Evolutionary conservation across 306 rosid species (phyloP), one percentile per base, ranked within the genome.

Genomic region (Trichosanthes cucumerina): DNA sequence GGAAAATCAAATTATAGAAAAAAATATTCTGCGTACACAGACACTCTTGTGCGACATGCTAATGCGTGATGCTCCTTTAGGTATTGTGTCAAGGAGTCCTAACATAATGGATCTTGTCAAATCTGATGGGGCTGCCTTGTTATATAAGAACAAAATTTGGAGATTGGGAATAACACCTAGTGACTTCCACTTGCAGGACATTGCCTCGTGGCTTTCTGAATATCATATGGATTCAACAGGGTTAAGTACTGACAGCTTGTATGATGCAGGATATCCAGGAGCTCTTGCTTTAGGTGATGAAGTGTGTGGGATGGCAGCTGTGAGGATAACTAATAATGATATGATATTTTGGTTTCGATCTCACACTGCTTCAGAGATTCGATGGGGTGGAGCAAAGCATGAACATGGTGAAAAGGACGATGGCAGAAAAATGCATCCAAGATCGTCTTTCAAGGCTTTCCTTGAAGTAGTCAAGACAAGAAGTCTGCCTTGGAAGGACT

Each of bases 381-480:
- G 90, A 69, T 95, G 98, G 98, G 97, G 96, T 77, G 97, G 98
- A 77, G 99, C 97, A 23, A 95, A 92, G 88, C 97, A 95, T 81
- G 93, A 88, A 53, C 85, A 86, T 52, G 91, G 93, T 80, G 93
- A 95, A 79, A 85, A 78, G 82, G 99, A 92, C 76, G 91, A 91
- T 72, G 83, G 89, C 46, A 85, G 85, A 78, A 95, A 64, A 88
- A 92, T 95, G 99, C 97, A 95, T 86, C 99, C 99, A 26, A 86
- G 99, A 80, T 92, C 99, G 21, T 95, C 99, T 19, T 95, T 95
- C 85, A 92, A 91, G 83, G 99, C 99, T 82, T 95, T 95, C 86
- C 97, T 95, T 79, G 92, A 95, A 80, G 99, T 95, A 63, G 97
- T 91, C 78, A 91, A 84, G 84, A 57, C 83, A 53, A 89, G 96